Conservation (phyloP, 805 yeast species). For the Kuraishia floccosa region DNA sequence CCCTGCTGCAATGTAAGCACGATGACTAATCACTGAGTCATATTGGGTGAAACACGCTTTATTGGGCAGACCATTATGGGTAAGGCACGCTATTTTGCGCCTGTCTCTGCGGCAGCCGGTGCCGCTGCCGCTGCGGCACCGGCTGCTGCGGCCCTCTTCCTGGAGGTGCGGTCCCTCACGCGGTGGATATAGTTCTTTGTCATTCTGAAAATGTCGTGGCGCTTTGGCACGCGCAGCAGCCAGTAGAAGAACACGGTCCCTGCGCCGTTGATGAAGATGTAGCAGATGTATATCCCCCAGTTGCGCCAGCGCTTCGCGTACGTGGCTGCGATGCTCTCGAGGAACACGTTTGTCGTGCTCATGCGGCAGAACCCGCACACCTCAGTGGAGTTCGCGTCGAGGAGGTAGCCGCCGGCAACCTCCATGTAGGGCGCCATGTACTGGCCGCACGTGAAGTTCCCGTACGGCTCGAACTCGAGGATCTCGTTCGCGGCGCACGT, state of each 20-base stretch:
- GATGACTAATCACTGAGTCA: too few relatives aligned
- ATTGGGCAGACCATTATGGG: too few relatives aligned
- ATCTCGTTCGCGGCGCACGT: constrained; percentile 37
- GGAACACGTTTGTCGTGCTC: constrained; percentile 44
- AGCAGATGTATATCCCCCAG: constrained; percentile 33
- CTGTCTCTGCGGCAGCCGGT: too few relatives aligned
- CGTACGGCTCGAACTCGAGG: constrained; percentile 35
- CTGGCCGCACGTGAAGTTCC: constrained; percentile 45
- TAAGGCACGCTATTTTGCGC: too few relatives aligned
- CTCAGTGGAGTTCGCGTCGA: constrained; percentile 28
- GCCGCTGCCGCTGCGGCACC: too few relatives aligned
- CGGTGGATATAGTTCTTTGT: too few relatives aligned
- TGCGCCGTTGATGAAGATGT: constrained; percentile 21
- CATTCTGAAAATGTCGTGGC: too few relatives aligned
- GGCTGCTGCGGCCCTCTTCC: too few relatives aligned
- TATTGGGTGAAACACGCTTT: too few relatives aligned
- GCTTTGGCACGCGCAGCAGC: constrained; percentile 28
- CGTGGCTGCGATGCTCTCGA: constrained; percentile 30
- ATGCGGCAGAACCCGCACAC: constrained; percentile 52
- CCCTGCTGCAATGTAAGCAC: too few relatives aligned
- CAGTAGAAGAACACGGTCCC: constrained; percentile 16
- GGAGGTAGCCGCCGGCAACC: constrained; percentile 35
- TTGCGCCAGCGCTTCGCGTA: constrained; percentile 30
- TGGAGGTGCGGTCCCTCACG: too few relatives aligned
- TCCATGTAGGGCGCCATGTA: constrained; percentile 30